These are phyloP conservation scores for Paramyrothecium sp. DNA, from an alignment of 2,329 filamentous ascomycete species.

Conservation along the genomic window DNA sequence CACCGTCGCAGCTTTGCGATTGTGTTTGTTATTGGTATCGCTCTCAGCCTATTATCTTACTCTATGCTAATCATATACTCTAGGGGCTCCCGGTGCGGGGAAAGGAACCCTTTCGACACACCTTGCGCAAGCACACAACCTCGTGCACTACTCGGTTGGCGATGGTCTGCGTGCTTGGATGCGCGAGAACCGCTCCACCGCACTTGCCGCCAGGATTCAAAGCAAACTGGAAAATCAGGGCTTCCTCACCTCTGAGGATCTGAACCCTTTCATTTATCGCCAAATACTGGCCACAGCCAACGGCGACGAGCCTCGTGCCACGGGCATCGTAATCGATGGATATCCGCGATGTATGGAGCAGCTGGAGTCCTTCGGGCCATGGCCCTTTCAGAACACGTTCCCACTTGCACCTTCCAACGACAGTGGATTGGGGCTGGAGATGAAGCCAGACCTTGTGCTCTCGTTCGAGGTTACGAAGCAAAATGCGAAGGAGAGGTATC, in stretches of 20 bases:
- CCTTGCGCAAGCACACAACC: neutral
- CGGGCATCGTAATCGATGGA: neutral
- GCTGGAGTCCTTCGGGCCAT: neutral
- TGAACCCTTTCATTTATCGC: neutral
- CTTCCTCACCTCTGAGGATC: neutral
- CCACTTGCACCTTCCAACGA: neutral
- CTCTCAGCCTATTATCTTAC: neutral
- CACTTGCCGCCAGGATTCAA: neutral
- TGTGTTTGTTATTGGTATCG: neutral
- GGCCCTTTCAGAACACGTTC: neutral
- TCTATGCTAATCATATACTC: neutral
- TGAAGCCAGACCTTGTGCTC: neutral
- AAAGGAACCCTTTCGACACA: slow-evolving; percentile 2
- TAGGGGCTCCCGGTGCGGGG: slow-evolving; percentile 1
- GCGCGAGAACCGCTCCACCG: neutral
- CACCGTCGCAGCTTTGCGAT: neutral
- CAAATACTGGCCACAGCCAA: neutral
- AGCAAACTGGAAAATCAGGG: neutral
- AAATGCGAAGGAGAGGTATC: neutral
- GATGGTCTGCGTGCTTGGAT: neutral
- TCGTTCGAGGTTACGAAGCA: neutral
- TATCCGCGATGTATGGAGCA: neutral
- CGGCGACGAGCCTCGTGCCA: neutral
- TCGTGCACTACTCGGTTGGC: neutral
- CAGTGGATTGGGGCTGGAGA: neutral